Percentiles rank a stretch among this genome's conserved stretches.
These are phyloP conservation scores for Wickerhamomyces bovis DNA, from an alignment of 805 yeast genomes.

Conservation along the genomic window DNA sequence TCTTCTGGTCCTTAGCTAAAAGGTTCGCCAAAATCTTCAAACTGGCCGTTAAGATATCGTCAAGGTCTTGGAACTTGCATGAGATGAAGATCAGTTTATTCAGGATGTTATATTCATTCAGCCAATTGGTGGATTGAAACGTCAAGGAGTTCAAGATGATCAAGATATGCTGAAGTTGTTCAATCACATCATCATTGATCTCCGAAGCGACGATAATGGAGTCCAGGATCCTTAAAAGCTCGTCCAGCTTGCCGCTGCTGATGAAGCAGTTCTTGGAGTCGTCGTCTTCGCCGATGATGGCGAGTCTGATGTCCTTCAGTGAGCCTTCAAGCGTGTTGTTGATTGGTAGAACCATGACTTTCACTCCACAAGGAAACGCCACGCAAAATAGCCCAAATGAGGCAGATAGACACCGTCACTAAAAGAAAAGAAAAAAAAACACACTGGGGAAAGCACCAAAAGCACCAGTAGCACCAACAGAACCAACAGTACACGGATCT, in stretches of 20 bases:
- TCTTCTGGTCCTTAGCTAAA: not conserved
- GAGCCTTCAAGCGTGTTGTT: constrained; percentile 1
- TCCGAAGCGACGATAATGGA: not conserved
- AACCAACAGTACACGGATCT: no score
- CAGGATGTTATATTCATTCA: constrained; percentile 8
- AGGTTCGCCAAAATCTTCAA: constrained; percentile 8
- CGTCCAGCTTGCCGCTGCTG: constrained; percentile 2
- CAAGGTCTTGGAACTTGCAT: constrained; percentile 3
- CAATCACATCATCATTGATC: not conserved
- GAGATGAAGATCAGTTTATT: constrained; percentile 11
- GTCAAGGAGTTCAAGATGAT: constrained; percentile 21
- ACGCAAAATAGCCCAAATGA: not conserved
- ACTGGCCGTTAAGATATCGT: not conserved
- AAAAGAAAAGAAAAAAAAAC: no score
- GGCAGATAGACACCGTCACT: not conserved
- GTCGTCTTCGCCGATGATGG: constrained; percentile 10
- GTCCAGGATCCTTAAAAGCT: constrained; percentile 3
- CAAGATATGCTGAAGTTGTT: constrained; percentile 13
- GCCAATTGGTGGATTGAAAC: constrained; percentile 7
- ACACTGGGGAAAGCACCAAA: no score
- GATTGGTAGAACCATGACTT: not conserved
- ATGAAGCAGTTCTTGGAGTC: constrained; percentile 2
- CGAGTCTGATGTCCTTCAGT: constrained; percentile 5
- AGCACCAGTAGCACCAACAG: no score
- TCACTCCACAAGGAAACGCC: not conserved